phyloP scores from a whole-genome alignment of 495 filamentous ascomycete species.

The Penicillium ucsense region DNA sequence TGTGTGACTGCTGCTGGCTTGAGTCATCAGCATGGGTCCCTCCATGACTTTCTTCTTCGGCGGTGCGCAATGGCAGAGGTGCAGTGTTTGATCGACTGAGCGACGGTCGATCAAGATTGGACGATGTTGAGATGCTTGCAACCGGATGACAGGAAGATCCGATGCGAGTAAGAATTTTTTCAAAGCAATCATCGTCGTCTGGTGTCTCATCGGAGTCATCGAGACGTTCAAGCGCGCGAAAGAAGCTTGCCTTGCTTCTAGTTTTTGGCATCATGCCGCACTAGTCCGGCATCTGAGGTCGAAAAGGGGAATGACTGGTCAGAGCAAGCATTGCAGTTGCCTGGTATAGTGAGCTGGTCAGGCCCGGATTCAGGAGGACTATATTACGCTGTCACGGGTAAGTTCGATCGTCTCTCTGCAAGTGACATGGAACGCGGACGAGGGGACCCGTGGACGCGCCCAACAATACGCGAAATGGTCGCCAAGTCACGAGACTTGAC shows the following conservation, averaged over 20 bases:
- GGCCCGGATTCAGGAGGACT: too few species aligned
- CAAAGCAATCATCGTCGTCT: constrained; percentile 7
- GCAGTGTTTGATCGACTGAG: constrained; percentile 10
- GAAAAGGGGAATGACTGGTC: neutral
- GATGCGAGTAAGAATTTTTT: constrained; percentile 1
- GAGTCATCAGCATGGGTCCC: neutral
- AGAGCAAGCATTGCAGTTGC: constrained; percentile 7
- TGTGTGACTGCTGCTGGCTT: neutral
- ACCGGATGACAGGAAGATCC: neutral
- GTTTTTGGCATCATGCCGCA: constrained; percentile 9
- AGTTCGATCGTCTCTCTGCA: too few species aligned
- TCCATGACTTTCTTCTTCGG: neutral
- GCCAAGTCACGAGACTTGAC: constrained; percentile 27
- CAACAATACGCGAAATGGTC: constrained; percentile 22
- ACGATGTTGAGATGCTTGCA: neutral
- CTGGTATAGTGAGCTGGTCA: neutral
- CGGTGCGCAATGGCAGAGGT: constrained; percentile 4
- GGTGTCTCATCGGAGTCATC: constrained; percentile 29
- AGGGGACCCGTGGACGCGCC: constrained; percentile 13
- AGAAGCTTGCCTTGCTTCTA: constrained; percentile 33
- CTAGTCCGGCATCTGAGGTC: constrained; percentile 10
- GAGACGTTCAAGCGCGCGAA: constrained; percentile 36
- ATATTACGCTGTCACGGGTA: too few species aligned
- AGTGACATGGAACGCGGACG: too few species aligned
- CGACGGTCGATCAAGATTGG: neutral